These are phyloP conservation scores for Apocynum venetum DNA, from an alignment of 257 asterid genomes.

Conservation along the genomic window DNA sequence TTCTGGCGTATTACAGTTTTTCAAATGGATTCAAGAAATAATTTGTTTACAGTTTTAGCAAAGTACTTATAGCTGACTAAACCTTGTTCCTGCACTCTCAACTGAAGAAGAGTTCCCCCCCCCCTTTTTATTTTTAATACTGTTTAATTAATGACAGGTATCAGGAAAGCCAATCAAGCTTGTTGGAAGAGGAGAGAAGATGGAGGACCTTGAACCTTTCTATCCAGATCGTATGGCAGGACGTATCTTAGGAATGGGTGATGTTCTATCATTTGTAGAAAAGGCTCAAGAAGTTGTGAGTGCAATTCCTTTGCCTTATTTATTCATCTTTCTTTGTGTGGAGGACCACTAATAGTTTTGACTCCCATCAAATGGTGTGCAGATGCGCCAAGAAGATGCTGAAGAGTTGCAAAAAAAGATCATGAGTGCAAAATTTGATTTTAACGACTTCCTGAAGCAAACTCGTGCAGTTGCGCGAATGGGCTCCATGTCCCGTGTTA, in stretches of 20 bases:
- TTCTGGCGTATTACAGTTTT: background rate
- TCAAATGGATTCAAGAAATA: background rate
- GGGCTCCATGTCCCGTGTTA: conserved; percentile 98
- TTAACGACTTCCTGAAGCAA: conserved; percentile 94
- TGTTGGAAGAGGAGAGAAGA: conserved; percentile 97
- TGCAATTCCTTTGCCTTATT: conserved; percentile 15
- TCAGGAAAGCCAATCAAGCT: conserved; percentile 99
- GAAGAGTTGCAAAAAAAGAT: conserved; percentile 96
- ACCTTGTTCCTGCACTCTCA: background rate
- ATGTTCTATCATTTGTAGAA: conserved; percentile 95
- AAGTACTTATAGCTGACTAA: background rate
- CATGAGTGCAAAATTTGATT: conserved; percentile 95
- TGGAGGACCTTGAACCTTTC: conserved; percentile 99
- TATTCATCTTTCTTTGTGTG: background rate
- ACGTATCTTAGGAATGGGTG: conserved; percentile 98
- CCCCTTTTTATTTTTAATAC: too few relatives aligned
- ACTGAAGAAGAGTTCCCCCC: background rate
- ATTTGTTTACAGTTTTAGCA: background rate
- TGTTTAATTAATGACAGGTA: conserved; percentile 42
- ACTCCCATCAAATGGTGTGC: conserved; percentile 19
- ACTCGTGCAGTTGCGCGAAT: conserved; percentile 89
- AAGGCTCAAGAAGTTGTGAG: conserved; percentile 98
- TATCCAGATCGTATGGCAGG: conserved; percentile 99
- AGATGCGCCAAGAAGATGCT: conserved; percentile 98
- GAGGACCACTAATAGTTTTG: conserved; percentile 9